phyloP scores from a whole-genome alignment of 2,329 filamentous ascomycete species.

The Calycina herbarum region DNA sequence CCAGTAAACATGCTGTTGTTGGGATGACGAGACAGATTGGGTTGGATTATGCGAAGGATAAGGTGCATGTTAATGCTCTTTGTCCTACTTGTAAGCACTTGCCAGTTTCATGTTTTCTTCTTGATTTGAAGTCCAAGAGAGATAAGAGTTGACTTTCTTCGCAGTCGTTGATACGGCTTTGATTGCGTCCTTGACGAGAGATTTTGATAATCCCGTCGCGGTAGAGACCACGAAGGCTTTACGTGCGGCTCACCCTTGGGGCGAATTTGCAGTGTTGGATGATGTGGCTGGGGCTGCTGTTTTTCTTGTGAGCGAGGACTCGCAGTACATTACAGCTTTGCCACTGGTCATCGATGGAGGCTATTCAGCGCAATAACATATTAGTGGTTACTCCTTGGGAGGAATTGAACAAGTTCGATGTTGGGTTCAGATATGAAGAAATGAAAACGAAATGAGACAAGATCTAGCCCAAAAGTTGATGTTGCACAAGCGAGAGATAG shows the following conservation, averaged over 20 bases:
- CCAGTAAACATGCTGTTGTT: slow-evolving; percentile 19
- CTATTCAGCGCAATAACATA: slow-evolving; percentile 7
- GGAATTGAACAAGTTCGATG: not conserved
- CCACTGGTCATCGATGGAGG: slow-evolving; percentile 19
- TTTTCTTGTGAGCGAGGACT: slow-evolving; percentile 19
- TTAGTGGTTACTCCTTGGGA: not conserved
- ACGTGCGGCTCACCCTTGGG: slow-evolving; percentile 17
- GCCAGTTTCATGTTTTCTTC: not conserved
- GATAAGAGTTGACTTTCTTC: not conserved
- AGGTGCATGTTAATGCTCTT: slow-evolving; percentile 18
- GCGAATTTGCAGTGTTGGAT: slow-evolving; percentile 11
- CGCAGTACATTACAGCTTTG: slow-evolving; percentile 15
- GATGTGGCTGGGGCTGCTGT: slow-evolving; percentile 19
- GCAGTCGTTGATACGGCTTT: slow-evolving; percentile 5
- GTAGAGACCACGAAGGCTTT: slow-evolving; percentile 10
- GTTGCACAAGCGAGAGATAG: not conserved
- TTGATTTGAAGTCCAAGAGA: not conserved
- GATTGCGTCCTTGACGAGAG: not conserved
- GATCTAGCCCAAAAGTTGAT: not conserved
- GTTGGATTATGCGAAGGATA: slow-evolving; percentile 17
- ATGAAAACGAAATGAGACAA: not conserved
- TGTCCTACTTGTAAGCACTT: slow-evolving; percentile 17
- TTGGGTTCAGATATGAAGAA: not conserved
- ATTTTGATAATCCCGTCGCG: slow-evolving; percentile 4
- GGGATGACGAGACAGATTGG: slow-evolving; percentile 23